A percentile compares a stretch with the other conserved stretches of the same genome.
Conservation (phyloP, 805 yeast species). For the Nakazawaea anatomiae region DNA sequence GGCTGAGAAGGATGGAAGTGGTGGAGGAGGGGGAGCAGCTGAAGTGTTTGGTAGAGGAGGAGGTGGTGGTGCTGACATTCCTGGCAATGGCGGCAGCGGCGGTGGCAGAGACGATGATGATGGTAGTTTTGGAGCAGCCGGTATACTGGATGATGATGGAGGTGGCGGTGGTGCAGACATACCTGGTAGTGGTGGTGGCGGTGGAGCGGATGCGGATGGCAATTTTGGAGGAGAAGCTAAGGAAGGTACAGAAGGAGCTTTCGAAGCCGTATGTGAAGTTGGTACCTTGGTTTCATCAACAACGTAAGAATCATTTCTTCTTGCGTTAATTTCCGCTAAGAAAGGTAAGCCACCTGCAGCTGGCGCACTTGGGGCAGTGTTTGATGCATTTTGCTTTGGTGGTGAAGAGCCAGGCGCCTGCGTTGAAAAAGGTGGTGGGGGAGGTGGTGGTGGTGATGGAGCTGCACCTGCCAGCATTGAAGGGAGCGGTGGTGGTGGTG, state of each 20-base stretch:
- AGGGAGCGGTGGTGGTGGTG: slow-evolving; percentile 11
- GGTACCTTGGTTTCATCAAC: slow-evolving; percentile 24
- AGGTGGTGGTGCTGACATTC: slow-evolving; percentile 10
- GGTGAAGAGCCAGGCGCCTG: slow-evolving; percentile 9
- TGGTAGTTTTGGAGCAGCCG: slow-evolving; percentile 10
- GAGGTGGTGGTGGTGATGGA: background rate
- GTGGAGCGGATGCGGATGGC: slow-evolving; percentile 15
- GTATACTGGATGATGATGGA: slow-evolving; percentile 5
- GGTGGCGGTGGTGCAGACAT: slow-evolving; percentile 15
- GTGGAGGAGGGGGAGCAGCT: slow-evolving; percentile 14
- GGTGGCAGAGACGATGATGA: slow-evolving; percentile 15
- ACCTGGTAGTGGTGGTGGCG: slow-evolving; percentile 14
- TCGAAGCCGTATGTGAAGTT: slow-evolving; percentile 17
- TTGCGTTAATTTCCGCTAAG: slow-evolving; percentile 50
- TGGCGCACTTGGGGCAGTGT: slow-evolving; percentile 14
- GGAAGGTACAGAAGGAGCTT: slow-evolving; percentile 2
- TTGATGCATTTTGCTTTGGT: too few relatives aligned
- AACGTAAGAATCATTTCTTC: slow-evolving; percentile 45
- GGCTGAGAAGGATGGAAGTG: slow-evolving; percentile 18
- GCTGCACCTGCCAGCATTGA: background rate
- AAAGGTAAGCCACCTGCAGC: slow-evolving; percentile 47
- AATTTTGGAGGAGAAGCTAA: background rate
- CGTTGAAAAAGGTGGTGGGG: slow-evolving; percentile 9
- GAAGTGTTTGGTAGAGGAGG: slow-evolving; percentile 15
- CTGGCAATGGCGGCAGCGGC: slow-evolving; percentile 17